Evolutionary conservation across 2,329 filamentous ascomycete species (phyloP).

Genomic region (Claviceps humidiphila): DNA sequence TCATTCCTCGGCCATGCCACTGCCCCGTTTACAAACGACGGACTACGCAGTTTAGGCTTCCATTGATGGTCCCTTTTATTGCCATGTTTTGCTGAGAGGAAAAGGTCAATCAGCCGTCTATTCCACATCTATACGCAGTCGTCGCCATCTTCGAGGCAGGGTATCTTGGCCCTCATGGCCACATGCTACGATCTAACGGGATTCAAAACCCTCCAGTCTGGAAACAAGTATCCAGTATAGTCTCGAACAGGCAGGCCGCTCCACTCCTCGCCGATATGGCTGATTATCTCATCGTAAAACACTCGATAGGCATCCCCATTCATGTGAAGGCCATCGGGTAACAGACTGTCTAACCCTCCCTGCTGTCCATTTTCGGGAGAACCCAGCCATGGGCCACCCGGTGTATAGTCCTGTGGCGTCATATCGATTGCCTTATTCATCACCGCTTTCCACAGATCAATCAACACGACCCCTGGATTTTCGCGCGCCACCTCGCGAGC

Average conservation of each 20-base stretch:
- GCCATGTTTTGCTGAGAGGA: too few species aligned
- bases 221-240: slow-evolving; percentile 29
- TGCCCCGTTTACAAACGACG: too few species aligned
- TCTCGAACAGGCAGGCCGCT: slow-evolving; percentile 21
- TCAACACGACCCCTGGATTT: slow-evolving; percentile 51
- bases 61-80: too few species aligned
- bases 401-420: slow-evolving; percentile 43
- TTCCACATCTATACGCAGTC: not conserved
- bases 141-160: not conserved
- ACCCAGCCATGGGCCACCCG: slow-evolving; percentile 33
- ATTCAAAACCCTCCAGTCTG: slow-evolving; percentile 31
- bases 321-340: slow-evolving; percentile 48
- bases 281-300: slow-evolving; percentile 33
- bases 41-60: too few species aligned
- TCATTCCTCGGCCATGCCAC: not conserved
- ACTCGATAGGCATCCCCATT: slow-evolving; percentile 39
- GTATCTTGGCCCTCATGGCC: not conserved
- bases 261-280: slow-evolving; percentile 35
- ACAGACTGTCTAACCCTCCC: slow-evolving; percentile 36
- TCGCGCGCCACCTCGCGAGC: slow-evolving; percentile 55
- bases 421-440: slow-evolving; percentile 54
- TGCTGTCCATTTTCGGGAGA: slow-evolving; percentile 35
- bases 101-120: too few species aligned
- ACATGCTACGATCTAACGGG: not conserved
- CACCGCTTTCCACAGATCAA: slow-evolving; percentile 71